Base-by-base conservation (phyloP, 2,329 filamentous ascomycete genomes). In the Talaromyces funiculosus region DNA sequence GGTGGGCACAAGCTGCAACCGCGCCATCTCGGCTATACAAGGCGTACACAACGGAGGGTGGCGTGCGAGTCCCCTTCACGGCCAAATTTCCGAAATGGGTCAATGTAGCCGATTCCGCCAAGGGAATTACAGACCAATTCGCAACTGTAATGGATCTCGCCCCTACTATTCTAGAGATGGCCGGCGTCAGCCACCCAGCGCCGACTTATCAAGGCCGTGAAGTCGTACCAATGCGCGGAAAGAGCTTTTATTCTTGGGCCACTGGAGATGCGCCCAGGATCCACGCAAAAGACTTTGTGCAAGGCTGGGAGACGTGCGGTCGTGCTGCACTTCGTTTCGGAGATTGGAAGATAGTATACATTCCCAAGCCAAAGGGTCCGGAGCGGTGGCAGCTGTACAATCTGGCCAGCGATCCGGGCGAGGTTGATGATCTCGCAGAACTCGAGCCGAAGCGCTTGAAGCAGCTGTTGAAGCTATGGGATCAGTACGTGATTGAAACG, bases 331-430 rank as follows among this genome's bases (percentile, higher is more conserved):
- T 84, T 24, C 81, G 82, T 45, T 81, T 80, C 57, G 82, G 79
- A 7, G 77, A 82, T 65, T 86, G 80, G 78, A 85, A 85, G 68
- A 82, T 82, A 4, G 78, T 83, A 45, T 84, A 81, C 66, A 82
- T 85, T 54, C 82, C 81, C 1, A 81, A 80, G 60, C 69, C 67
- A 5, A 71, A 72, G 1, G 83, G 86, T 63, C 80, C 80, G 0
- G 82, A 82, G 3, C 40, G 40, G 4, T 43, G 40, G 40, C 40
- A 43, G 18, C 40, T 43, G 40, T 43, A 43, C 3, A 43, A 43
- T 24, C 20, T 43, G 20, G 40, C 40, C 10, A 43, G 18, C 8
- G 40, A 43, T 24, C 40, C 40, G 5, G 40, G 40, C 81, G 86
- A 68, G 72, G 78, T 0, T 69, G 78, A 53, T 7, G 79, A 82